Percentiles rank a stretch among this genome's conserved stretches.
Conservation (phyloP, 2,329 filamentous ascomycete genomes). For the Neonectria hederae region DNA sequence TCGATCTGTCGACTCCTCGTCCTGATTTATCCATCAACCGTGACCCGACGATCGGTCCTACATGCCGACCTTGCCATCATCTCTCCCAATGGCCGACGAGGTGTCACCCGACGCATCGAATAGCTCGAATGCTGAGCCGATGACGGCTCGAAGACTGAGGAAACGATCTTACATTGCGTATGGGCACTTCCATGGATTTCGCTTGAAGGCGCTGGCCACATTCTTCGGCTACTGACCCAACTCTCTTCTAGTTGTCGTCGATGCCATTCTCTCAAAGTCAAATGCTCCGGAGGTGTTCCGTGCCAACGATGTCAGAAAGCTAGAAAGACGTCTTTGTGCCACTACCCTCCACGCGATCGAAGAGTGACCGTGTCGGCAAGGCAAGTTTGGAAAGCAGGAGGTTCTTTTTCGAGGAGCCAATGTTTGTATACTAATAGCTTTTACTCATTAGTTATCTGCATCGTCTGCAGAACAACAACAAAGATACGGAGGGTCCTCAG, state of each 20-base stretch:
- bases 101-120: not conserved
- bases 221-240: not conserved
- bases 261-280: slow-evolving; percentile 28
- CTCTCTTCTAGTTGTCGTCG: slow-evolving; percentile 21
- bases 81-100: not conserved
- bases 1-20: not conserved
- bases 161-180: slow-evolving; percentile 7
- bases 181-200: not conserved
- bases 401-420: not conserved
- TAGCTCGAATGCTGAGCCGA: not conserved
- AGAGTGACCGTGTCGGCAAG: slow-evolving; percentile 23
- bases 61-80: not conserved
- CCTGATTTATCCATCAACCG: not conserved
- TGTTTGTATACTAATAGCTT: not conserved
- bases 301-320: slow-evolving; percentile 25
- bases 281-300: slow-evolving; percentile 23
- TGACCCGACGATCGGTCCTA: not conserved
- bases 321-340: slow-evolving; percentile 11
- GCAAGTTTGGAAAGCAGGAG: not conserved
- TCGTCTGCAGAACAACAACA: slow-evolving; percentile 13
- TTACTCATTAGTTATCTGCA: slow-evolving; percentile 18
- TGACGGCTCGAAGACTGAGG: not conserved
- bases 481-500: not conserved
- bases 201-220: not conserved
- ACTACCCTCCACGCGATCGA: slow-evolving; percentile 19